Conservation (phyloP, 1,284 basidiomycete species). For the Meira miltonrushii region DNA sequence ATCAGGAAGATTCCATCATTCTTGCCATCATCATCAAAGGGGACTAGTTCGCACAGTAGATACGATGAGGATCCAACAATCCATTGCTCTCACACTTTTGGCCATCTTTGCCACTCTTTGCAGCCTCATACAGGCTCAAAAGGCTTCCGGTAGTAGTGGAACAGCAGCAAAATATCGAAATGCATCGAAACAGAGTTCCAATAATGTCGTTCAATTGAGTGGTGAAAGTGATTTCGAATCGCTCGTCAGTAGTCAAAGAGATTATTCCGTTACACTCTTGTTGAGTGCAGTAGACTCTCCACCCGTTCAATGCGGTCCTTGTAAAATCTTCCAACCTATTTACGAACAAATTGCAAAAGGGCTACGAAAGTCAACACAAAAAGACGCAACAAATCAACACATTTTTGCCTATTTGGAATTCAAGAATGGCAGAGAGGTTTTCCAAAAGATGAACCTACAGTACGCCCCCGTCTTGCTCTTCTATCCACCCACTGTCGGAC, state of each 20-base stretch:
- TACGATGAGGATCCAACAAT: no score
- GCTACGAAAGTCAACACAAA: slow-evolving; percentile 22
- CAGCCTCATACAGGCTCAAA: no score
- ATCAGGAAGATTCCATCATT: no score
- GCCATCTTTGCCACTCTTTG: no score
- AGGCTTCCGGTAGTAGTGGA: no score
- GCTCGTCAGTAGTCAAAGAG: not conserved
- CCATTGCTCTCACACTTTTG: no score
- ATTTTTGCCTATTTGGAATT: slow-evolving; percentile 41
- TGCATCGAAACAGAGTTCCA: not conserved
- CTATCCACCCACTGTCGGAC: slow-evolving; percentile 24
- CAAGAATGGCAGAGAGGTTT: slow-evolving; percentile 23
- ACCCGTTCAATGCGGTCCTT: slow-evolving; percentile 34
- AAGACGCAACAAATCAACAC: slow-evolving; percentile 16
- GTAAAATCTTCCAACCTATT: slow-evolving; percentile 33
- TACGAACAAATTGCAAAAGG: slow-evolving; percentile 31
- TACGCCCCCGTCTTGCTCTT: slow-evolving; percentile 38
- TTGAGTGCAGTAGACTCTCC: slow-evolving; percentile 28
- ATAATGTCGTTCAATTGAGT: slow-evolving; percentile 1
- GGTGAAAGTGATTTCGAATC: not conserved
- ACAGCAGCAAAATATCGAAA: no score
- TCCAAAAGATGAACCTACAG: slow-evolving; percentile 24
- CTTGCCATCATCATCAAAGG: no score
- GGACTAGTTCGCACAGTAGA: no score
- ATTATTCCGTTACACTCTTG: slow-evolving; percentile 31